Evolutionary conservation across 176 grass and related monocot genomes (phyloP).

Genomic region (Melocanna baccifera): DNA sequence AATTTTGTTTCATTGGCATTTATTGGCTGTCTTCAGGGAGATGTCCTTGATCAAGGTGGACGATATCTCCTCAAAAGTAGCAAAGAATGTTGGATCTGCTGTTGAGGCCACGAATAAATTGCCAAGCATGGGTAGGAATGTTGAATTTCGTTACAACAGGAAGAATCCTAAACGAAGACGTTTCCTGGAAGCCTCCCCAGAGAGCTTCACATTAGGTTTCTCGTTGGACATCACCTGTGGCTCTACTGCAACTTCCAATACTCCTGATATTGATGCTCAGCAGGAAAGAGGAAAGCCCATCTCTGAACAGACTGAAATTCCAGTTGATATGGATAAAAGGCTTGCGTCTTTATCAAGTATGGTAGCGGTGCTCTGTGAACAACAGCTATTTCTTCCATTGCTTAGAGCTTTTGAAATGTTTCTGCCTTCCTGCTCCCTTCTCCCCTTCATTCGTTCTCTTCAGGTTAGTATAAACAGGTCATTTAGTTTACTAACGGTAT

Average conservation of each 20-base stretch:
- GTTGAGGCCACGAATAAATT: constrained; percentile 84
- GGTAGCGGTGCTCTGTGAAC: constrained; percentile 89
- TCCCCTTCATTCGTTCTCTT: constrained; percentile 80
- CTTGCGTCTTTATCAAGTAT: constrained; percentile 77
- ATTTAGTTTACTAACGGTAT: constrained; percentile 9
- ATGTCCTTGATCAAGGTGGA: constrained; percentile 73
- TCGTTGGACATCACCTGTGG: constrained; percentile 28
- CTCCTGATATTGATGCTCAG: constrained; percentile 32
- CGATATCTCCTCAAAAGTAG: constrained; percentile 61
- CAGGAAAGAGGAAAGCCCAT: constrained; percentile 44
- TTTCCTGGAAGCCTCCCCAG: constrained; percentile 42
- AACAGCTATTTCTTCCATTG: constrained; percentile 84
- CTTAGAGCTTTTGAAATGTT: constrained; percentile 94
- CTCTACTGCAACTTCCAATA: constrained; percentile 29
- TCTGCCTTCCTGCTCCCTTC: constrained; percentile 86
- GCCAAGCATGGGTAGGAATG: constrained; percentile 47
- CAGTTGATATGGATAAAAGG: constrained; percentile 58
- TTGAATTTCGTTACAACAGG: constrained; percentile 76
- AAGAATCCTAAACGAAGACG: constrained; percentile 83
- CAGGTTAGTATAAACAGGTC: constrained; percentile 58
- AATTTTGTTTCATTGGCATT: constrained; percentile 31
- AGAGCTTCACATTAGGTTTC: constrained; percentile 34
- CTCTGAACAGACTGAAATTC: constrained; percentile 29
- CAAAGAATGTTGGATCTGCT: constrained; percentile 72
- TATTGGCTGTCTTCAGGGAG: constrained; percentile 47